Conservation (phyloP, 805 yeast species). For the Candida methanosorbosa region DNA sequence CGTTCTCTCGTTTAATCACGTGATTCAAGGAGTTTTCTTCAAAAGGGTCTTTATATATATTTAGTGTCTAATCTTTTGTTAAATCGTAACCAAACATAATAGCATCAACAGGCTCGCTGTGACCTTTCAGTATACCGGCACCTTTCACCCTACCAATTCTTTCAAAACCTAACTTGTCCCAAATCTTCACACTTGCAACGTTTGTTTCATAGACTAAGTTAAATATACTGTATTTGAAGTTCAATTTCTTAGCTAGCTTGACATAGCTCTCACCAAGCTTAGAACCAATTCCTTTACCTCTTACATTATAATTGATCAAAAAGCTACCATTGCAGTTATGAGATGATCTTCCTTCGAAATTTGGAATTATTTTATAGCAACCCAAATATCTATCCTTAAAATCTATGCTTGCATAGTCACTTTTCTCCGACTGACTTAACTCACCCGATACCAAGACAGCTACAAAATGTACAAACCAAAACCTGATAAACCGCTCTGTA, state of each 20-base stretch:
- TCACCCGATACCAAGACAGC: slow-evolving; percentile 50
- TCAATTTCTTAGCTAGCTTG: slow-evolving; percentile 66
- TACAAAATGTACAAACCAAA: slow-evolving; percentile 62
- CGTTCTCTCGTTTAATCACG: too few relatives aligned
- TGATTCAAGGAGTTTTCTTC: too few relatives aligned
- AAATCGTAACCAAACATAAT: slow-evolving; percentile 60
- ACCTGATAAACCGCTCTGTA: slow-evolving; percentile 43
- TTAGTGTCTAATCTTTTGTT: too few relatives aligned
- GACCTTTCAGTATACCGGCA: slow-evolving; percentile 68
- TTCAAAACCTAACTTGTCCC: slow-evolving; percentile 81
- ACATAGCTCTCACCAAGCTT: slow-evolving; percentile 63
- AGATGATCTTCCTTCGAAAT: slow-evolving; percentile 75
- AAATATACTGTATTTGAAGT: slow-evolving; percentile 77
- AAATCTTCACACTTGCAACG: slow-evolving; percentile 61
- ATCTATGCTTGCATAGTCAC: slow-evolving; percentile 15
- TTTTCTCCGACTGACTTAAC: not conserved
- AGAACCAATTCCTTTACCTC: slow-evolving; percentile 60
- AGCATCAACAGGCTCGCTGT: slow-evolving; percentile 62
- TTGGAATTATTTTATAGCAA: slow-evolving; percentile 76
- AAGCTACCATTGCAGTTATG: slow-evolving; percentile 89
- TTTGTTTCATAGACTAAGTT: slow-evolving; percentile 82
- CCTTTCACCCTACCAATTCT: slow-evolving; percentile 65
- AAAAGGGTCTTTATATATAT: too few relatives aligned
- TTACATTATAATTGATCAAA: slow-evolving; percentile 45
- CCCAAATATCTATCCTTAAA: slow-evolving; percentile 55